Conservation (phyloP, 805 yeast species). For the Zygoascus ofunaensis region DNA sequence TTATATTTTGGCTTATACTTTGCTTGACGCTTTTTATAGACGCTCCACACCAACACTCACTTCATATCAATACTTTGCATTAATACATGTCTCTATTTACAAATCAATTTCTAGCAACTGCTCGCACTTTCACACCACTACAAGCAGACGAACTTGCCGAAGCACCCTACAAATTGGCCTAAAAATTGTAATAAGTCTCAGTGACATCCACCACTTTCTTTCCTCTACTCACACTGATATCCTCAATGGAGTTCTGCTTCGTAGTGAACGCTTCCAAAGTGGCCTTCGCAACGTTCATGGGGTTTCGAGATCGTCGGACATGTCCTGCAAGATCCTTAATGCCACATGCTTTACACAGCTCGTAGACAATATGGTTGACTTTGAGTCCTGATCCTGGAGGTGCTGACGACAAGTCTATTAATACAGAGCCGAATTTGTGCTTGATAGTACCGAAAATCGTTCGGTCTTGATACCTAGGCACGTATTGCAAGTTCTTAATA, state of each 20-base stretch:
- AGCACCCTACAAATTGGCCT: conserved; percentile 8
- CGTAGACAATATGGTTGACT: conserved; percentile 82
- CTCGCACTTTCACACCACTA: too few relatives aligned
- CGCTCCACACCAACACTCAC: too few relatives aligned
- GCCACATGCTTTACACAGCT: conserved; percentile 87
- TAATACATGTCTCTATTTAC: too few relatives aligned
- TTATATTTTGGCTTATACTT: too few relatives aligned
- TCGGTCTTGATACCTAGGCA: conserved; percentile 85
- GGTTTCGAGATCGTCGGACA: conserved; percentile 84
- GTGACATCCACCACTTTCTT: conserved; percentile 90
- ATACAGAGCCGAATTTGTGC: conserved; percentile 78
- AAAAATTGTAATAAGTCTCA: conserved; percentile 61
- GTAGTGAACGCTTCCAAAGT: conserved; percentile 69
- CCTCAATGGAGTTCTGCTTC: conserved; percentile 74
- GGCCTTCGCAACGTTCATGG: conserved; percentile 89
- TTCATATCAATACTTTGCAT: neutral
- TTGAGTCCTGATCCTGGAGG: conserved; percentile 92
- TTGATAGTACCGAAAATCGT: conserved; percentile 81
- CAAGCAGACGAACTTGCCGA: too few relatives aligned
- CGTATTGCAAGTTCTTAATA: conserved; percentile 66
- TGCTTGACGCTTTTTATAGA: too few relatives aligned
- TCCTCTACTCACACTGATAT: conserved; percentile 85
- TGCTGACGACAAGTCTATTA: conserved; percentile 71
- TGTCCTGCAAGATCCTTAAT: conserved; percentile 89
- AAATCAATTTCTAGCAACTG: too few relatives aligned